Percentiles rank a stretch among this genome's conserved stretches.
Conservation (phyloP, 352 stramenopile species). For the Pythium oligandrum region DNA sequence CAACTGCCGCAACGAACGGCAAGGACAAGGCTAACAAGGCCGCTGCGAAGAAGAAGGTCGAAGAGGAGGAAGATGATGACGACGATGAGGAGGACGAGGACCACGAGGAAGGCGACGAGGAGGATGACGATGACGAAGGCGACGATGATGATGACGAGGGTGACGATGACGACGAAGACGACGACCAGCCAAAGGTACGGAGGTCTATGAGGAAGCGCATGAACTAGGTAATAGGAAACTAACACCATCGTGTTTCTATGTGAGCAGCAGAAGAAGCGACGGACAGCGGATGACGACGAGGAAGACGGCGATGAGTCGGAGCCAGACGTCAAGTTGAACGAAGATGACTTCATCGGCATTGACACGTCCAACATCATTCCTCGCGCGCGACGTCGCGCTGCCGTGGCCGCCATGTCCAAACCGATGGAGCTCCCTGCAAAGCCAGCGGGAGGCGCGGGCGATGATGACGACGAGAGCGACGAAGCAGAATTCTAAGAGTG, state of each 20-base stretch:
- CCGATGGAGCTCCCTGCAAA: conserved; percentile 47
- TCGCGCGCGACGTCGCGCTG: conserved; percentile 60
- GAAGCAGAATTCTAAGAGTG: conserved; percentile 76
- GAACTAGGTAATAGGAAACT: conserved; percentile 1
- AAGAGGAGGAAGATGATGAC: conserved; percentile 28
- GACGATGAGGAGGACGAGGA: conserved; percentile 48
- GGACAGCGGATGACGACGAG: conserved; percentile 61
- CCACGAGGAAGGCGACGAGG: conserved; percentile 34
- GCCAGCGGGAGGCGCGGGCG: conserved; percentile 20
- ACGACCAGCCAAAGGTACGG: conserved; percentile 32
- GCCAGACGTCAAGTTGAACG: conserved; percentile 75
- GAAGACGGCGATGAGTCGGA: conserved; percentile 64
- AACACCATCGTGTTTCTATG: background rate
- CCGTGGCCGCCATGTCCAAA: conserved; percentile 62
- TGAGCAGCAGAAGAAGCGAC: conserved; percentile 58
- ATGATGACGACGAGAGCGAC: conserved; percentile 79
- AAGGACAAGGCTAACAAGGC: conserved; percentile 35
- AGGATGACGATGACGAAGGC: conserved; percentile 24
- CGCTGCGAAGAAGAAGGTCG: conserved; percentile 21
- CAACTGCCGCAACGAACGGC: conserved; percentile 17
- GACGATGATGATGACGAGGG: conserved; percentile 33
- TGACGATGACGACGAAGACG: conserved; percentile 39
- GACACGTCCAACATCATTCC: conserved; percentile 87
- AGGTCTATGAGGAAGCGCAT: background rate
- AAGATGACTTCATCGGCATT: conserved; percentile 80